Conservation (phyloP, 495 filamentous ascomycete species). For the Jackrogersella multiformis region DNA sequence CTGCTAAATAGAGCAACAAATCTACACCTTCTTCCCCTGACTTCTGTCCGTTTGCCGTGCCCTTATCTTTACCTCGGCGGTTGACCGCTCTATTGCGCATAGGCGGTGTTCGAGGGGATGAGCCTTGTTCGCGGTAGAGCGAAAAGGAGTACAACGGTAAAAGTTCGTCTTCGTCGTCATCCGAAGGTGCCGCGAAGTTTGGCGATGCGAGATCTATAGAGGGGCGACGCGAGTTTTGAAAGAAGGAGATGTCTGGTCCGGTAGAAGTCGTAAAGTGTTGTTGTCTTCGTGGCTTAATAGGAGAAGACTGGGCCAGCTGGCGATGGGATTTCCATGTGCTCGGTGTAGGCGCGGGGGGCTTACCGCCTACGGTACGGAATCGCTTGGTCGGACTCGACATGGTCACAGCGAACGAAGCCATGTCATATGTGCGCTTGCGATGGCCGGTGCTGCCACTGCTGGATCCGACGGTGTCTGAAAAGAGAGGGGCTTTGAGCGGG, state of each 20-base stretch:
- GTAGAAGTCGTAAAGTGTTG: constrained; percentile 68
- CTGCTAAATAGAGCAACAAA: constrained; percentile 88
- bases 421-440: constrained; percentile 65
- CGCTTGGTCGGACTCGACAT: constrained; percentile 69
- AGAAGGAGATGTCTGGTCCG: constrained; percentile 74
- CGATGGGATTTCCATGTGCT: constrained; percentile 82
- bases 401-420: constrained; percentile 58
- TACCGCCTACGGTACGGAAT: no score
- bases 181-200: constrained; percentile 69
- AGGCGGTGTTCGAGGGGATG: constrained; percentile 84
- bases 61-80: constrained; percentile 52
- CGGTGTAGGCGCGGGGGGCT: no score
- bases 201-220: constrained; percentile 72
- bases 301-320: constrained; percentile 83
- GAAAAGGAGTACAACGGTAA: constrained; percentile 81
- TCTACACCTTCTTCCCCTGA: constrained; percentile 86
- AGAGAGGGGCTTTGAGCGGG: constrained; percentile 71
- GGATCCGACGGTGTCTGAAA: constrained; percentile 72
- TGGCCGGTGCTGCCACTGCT: constrained; percentile 63
- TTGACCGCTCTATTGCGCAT: constrained; percentile 63
- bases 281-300: constrained; percentile 71
- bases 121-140: constrained; percentile 64
- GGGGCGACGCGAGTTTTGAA: constrained; percentile 64
- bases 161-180: constrained; percentile 83
- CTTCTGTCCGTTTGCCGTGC: constrained; percentile 45